phyloP scores from a whole-genome alignment of 2,329 filamentous ascomycete species.

The Aspergillus amoenus region DNA sequence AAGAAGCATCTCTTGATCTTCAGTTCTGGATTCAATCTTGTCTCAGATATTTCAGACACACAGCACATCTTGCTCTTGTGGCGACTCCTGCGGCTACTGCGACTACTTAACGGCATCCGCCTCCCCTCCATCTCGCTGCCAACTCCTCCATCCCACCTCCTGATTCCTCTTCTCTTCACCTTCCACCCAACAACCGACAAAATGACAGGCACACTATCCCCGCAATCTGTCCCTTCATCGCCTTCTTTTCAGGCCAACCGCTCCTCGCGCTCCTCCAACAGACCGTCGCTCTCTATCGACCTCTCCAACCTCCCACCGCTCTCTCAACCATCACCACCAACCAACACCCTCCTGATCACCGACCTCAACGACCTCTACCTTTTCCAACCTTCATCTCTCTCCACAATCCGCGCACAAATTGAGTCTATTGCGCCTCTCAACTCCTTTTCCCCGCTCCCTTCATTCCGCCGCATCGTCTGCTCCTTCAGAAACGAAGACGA shows the following conservation, averaged over 20 bases:
- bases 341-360: constrained; percentile 53
- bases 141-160: not conserved
- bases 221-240: constrained; percentile 25
- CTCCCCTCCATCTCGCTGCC: not conserved
- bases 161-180: not conserved
- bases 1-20: not conserved
- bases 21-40: not conserved
- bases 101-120: not conserved
- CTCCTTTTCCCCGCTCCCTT: constrained; percentile 53
- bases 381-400: constrained; percentile 47
- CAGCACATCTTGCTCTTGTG: not conserved
- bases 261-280: constrained; percentile 27
- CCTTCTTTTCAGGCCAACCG: constrained; percentile 23
- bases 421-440: constrained; percentile 44
- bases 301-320: constrained; percentile 47
- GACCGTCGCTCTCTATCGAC: constrained; percentile 46
- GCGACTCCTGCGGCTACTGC: not conserved
- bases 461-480: constrained; percentile 51
- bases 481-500: constrained; percentile 46
- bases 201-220: constrained; percentile 24
- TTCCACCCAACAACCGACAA: constrained; percentile 6
- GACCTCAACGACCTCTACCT: constrained; percentile 46
- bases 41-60: not conserved
- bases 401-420: constrained; percentile 44
- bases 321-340: constrained; percentile 46